phyloP scores from a whole-genome alignment of 805 yeast species.

The Saturnispora zaruensis region DNA sequence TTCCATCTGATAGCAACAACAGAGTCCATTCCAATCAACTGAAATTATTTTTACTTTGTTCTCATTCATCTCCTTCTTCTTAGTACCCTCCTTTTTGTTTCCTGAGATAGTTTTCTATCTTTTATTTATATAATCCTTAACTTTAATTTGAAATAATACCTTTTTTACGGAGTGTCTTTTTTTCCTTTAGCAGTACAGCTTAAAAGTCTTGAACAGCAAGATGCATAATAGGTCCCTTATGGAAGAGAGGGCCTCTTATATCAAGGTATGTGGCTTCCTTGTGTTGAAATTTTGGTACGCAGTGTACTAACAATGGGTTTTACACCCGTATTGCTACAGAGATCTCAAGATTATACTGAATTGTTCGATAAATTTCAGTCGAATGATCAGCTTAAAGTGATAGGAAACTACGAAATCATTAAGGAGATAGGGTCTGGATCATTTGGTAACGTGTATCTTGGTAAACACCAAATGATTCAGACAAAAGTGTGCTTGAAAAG shows the following conservation, averaged over 20 bases:
- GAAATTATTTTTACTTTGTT: neutral
- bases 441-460: conserved; percentile 86
- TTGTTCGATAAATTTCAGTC: conserved; percentile 29
- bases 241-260: conserved; percentile 4
- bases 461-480: conserved; percentile 65
- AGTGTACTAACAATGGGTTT: neutral
- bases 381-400: conserved; percentile 41
- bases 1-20: neutral
- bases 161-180: neutral
- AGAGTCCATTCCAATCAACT: neutral
- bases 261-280: neutral
- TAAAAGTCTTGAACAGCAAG: neutral
- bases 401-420: conserved; percentile 73
- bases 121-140: neutral
- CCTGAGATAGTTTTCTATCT: neutral
- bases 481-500: conserved; percentile 80
- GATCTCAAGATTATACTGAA: conserved; percentile 30
- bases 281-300: neutral
- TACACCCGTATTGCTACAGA: conserved; percentile 10
- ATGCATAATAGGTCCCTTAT: conserved; percentile 1
- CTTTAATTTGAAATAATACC: neutral
- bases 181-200: neutral
- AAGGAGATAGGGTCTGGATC: conserved; percentile 84
- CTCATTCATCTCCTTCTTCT: neutral
- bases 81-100: neutral